Evolutionary conservation across 495 filamentous ascomycete species (phyloP).

Genomic region (Penicillium argentinense): DNA sequence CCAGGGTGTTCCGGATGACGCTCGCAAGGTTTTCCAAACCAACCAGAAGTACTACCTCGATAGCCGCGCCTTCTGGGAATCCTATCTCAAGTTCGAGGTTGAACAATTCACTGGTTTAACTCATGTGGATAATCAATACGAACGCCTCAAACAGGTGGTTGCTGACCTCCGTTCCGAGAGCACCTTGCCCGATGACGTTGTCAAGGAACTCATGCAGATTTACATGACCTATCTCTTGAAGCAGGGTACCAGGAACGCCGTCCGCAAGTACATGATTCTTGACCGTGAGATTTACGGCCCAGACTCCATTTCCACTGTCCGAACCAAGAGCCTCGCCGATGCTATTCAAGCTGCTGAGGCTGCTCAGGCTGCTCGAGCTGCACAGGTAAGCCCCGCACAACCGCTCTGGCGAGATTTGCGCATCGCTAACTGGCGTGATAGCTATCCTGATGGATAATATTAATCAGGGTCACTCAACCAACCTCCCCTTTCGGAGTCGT

Average conservation of each 20-base stretch:
- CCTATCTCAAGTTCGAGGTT: conserved; percentile 86
- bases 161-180: conserved; percentile 76
- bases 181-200: conserved; percentile 60
- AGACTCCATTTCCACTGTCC: conserved; percentile 36
- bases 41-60: conserved; percentile 85
- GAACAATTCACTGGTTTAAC: conserved; percentile 74
- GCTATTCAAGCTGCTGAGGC: no score
- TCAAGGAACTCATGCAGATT: conserved; percentile 73
- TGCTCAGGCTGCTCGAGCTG: no score
- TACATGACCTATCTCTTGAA: conserved; percentile 88
- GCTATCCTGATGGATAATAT: no score
- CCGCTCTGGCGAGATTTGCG: no score
- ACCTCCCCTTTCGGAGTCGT: no score
- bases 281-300: conserved; percentile 84
- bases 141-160: conserved; percentile 77
- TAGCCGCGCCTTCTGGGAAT: conserved; percentile 88
- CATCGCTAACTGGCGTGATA: no score
- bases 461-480: no score
- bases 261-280: conserved; percentile 80
- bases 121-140: conserved; percentile 64
- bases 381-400: no score
- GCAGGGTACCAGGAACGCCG: conserved; percentile 75
- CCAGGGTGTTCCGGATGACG: conserved; percentile 81
- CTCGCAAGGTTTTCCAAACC: conserved; percentile 78
- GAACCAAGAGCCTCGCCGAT: no score